Evolutionary conservation across 352 stramenopile genomes (phyloP), one percentile per base, ranked within the genome.

Genomic region (Phytopythium ostracodes): DNA sequence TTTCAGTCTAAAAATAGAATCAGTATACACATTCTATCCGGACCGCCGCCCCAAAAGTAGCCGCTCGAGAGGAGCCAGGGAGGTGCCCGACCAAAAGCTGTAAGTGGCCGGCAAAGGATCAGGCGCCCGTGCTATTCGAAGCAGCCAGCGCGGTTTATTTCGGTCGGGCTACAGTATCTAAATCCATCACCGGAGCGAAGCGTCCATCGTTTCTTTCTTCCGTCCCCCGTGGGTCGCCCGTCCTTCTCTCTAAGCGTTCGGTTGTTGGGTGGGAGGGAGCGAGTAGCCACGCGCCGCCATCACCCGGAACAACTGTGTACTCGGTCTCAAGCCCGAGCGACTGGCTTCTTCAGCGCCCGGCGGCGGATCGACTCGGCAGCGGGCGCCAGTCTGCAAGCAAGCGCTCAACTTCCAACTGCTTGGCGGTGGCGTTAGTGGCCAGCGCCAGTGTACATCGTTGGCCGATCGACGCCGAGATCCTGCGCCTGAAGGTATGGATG

Each of bases 1-100:
- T 12, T 44, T 12, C 4, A 27, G 52, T 58, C 33, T 58, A 58
- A 58, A 46, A 46, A 57, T 57, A n/a, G 51, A 57, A 57, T 40
- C 51, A 29, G 29, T 44, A 57, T 27, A 57, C 31, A 10, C 50
- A 4, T 25, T 24, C 27, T 14, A 43, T 43, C 51, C 33, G 51
- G 51, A 40, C 44, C 27, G 46, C 20, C 3, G 29, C 29, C 29
- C 27, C 22, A 42, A 49, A 49, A 44, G 40, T 49, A 49, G 42
- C 42, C 29, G n/a, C n/a, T n/a, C n/a, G n/a, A n/a, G n/a, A n/a
- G n/a, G n/a, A n/a, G n/a, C n/a, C 42, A 47, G 38, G 38, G 38
- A 38, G 25, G 27, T 40, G 22, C 35, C 29, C 17, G 22, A 25
- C 31, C 15, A 55, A 33, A 51, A 31, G 44, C 33, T 5, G 29